Evolutionary conservation across 1,284 basidiomycete genomes (phyloP), one percentile per base, ranked within the genome.

Genomic region (Microbotryomycetes sp.): DNA sequence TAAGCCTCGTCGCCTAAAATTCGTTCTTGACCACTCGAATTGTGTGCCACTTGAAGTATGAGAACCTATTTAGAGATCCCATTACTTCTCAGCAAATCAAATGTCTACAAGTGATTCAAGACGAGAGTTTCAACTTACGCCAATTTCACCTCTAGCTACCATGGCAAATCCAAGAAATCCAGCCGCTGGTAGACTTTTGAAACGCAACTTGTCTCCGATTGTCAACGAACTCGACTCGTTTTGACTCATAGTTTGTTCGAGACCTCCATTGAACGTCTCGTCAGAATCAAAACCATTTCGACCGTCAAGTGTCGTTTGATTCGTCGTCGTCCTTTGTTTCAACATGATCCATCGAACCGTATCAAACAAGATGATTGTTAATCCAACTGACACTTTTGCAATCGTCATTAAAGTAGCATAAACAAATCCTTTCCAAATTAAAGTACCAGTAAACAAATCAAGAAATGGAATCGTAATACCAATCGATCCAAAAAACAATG

Each of bases 401-500:
- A 81, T 52, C 2, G 75, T 68, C 81, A 83, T 83, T 23, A 83
- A 70, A 0, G 81, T 32, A 2, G 80, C 73, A 67, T 79, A 81
- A 22, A 80, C 66, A 56, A 83, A 64, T 0, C 82, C 82, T 46
- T 76, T 73, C 82, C 82, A 84, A 56, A 83, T 72, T 52, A 80
- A 74, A 1, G 48, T 64, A 1, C 78, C 80, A 3, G 69, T 68
- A 75, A 79, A 83, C 16, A 84, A 73, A 0, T 77, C 73, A 14
- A 79, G 71, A 67, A 84, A 81, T 0, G 82, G 82, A 45, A 83
- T 81, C 0, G 80, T 79, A 59, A 78, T 79, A 1, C 82, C 82
- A 49, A 83, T 81, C 26, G 79, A 80, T 3, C 79, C 77, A 65
- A 83, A 83, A 76, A 84, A 83, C 29, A 83, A 74, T 1, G 82